phyloP scores from a whole-genome alignment of 305 asterid species.

The Solanum hybrid region DNA sequence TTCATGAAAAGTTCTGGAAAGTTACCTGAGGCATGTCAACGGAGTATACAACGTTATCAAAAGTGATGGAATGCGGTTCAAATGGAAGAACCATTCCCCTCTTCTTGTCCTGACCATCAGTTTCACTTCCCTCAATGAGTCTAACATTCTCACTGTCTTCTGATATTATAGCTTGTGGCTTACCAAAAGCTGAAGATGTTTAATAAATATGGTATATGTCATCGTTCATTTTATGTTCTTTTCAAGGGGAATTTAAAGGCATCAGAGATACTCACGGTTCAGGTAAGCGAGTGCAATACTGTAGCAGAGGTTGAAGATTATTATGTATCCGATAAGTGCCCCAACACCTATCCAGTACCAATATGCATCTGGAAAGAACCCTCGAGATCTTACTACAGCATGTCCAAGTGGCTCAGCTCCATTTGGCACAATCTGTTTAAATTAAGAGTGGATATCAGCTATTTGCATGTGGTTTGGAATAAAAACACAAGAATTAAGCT shows the following conservation, averaged over 20 bases:
- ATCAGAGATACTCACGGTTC: slow-evolving; percentile 29
- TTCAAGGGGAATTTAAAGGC: not conserved
- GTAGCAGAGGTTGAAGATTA: slow-evolving; percentile 29
- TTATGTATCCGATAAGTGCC: slow-evolving; percentile 34
- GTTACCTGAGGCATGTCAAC: slow-evolving; percentile 56
- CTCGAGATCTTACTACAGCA: slow-evolving; percentile 27
- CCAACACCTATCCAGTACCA: slow-evolving; percentile 70
- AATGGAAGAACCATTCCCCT: slow-evolving; percentile 69
- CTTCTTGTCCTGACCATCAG: slow-evolving; percentile 1
- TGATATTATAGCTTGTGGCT: slow-evolving; percentile 15
- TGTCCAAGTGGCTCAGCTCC: slow-evolving; percentile 22
- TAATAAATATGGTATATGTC: not conserved
- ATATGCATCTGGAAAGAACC: slow-evolving; percentile 36
- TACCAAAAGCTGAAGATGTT: slow-evolving; percentile 36
- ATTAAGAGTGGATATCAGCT: not conserved
- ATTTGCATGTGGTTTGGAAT: not conserved
- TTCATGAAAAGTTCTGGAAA: not conserved
- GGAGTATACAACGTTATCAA: slow-evolving; percentile 45
- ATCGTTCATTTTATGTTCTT: not conserved
- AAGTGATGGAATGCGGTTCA: slow-evolving; percentile 57
- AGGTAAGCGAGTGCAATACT: slow-evolving; percentile 34
- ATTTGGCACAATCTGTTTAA: not conserved
- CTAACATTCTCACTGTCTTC: slow-evolving; percentile 5
- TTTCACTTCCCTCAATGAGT: not conserved
- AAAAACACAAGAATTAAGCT: not conserved